Base-by-base conservation (phyloP, 441 rosid genomes). In the Adansonia grandidieri region DNA sequence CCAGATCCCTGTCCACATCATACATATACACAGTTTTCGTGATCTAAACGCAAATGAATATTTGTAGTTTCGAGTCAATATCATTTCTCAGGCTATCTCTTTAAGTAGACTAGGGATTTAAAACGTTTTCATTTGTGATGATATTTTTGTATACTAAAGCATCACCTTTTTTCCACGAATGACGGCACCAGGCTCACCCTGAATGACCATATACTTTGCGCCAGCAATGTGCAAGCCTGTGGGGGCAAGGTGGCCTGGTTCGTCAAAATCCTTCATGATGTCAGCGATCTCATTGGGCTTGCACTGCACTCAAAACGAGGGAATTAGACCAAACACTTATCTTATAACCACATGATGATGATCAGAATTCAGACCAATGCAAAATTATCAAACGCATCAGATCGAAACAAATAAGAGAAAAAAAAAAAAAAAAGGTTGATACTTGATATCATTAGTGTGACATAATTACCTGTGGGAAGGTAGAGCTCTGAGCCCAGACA, bases 91-190 rank as follows among this genome's bases (percentile, higher is more conserved):
- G 28, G 28, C 28, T 24, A 24, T 24, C 28, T 24, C 28, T 24
- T 24, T 24, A 24, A 24, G 28, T 24, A 24, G 28, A 24, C 28
- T 24, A 24, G 28, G 28, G 28, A 24, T 24, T 24, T 24, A 0
- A 24, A 53, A 15, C 1, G 0, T 1, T 54, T 15, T 54, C 2
- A 5, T 40, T 32, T 9, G 19, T 65, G 11, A 40, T 50, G 54
- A 13, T 14, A 13, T 50, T 14, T 50, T 5, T 4, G 3, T 70
- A 20, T 70, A 32, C 6, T 3, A 50, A 22, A 57, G 19, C 78
- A 53, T 78, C 62, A 91, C 96, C 93, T 90, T 91, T 85, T 91
- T 91, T 56, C 96, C 96, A 13, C 96, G 90, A 67, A 91, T 91
- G 47, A 87, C 93, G 47, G 89, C 91, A 65, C 90, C 90, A 6